Evolutionary conservation across 1,139 yeast species (phyloP).

Genomic region (Pichia sp.): DNA sequence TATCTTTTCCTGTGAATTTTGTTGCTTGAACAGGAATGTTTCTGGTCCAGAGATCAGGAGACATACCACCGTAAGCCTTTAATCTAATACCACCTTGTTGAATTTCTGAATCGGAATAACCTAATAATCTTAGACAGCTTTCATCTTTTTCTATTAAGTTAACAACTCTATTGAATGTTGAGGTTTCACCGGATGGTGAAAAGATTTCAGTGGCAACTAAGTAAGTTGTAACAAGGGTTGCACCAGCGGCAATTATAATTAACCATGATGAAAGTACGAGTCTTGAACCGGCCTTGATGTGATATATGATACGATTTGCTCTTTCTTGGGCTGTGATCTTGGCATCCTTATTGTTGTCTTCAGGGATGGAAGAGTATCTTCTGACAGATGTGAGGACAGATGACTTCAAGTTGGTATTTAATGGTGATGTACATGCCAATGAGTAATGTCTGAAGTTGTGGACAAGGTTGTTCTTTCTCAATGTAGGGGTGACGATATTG

Average conservation of each 20-base stretch:
- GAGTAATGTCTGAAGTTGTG: too few species aligned
- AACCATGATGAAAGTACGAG: slow-evolving; percentile 60
- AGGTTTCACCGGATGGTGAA: slow-evolving; percentile 89
- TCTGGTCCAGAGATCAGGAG: slow-evolving; percentile 78
- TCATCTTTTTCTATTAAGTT: slow-evolving; percentile 68
- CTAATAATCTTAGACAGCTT: slow-evolving; percentile 55
- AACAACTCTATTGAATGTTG: slow-evolving; percentile 84
- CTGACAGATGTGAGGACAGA: too few species aligned
- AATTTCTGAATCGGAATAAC: slow-evolving; percentile 40
- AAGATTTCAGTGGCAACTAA: slow-evolving; percentile 74
- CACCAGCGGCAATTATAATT: slow-evolving; percentile 66
- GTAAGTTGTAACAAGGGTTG: slow-evolving; percentile 70
- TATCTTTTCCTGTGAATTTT: slow-evolving; percentile 53
- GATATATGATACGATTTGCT: slow-evolving; percentile 31
- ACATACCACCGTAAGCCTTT: slow-evolving; percentile 79
- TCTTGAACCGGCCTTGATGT: slow-evolving; percentile 53
- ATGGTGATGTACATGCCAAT: too few species aligned
- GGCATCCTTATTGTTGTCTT: background rate
- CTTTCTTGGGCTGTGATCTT: slow-evolving; percentile 17
- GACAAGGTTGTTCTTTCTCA: too few species aligned
- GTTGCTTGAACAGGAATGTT: slow-evolving; percentile 66
- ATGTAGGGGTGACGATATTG: too few species aligned
- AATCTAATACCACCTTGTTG: slow-evolving; percentile 43
- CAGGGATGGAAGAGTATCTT: background rate
- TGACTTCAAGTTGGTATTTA: too few species aligned